These are phyloP conservation scores for Paramecium primaurelia DNA, from an alignment of 73 alveolate species.

Conservation along the genomic window DNA sequence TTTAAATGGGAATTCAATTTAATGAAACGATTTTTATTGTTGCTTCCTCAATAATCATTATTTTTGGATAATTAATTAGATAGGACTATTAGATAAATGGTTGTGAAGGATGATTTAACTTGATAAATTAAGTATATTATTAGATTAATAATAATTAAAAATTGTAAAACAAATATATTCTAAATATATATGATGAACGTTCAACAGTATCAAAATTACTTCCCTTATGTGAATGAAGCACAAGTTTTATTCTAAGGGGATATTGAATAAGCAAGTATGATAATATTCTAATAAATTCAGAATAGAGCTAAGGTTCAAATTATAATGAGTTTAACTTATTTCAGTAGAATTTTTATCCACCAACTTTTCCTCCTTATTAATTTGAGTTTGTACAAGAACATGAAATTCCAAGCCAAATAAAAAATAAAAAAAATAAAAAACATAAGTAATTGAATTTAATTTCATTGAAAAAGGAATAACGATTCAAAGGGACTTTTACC, in stretches of 20 bases:
- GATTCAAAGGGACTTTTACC: slow-evolving; percentile 31
- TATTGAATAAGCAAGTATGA: background rate
- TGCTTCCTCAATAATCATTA: background rate
- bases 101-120: background rate
- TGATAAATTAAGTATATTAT: background rate
- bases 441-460: background rate
- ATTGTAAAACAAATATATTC: background rate
- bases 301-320: background rate
- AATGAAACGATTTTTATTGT: background rate
- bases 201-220: background rate
- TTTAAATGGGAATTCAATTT: slow-evolving; percentile 16
- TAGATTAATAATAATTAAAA: background rate
- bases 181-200: background rate
- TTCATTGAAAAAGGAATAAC: background rate
- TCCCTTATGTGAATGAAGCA: background rate
- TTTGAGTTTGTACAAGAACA: background rate
- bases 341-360: background rate
- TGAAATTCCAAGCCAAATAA: background rate
- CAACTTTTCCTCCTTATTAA: background rate
- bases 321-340: background rate
- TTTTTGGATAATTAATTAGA: background rate
- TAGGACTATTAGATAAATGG: background rate
- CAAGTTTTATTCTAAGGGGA: background rate
- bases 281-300: background rate
- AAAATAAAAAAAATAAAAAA: background rate